Base-by-base conservation (phyloP, 1,139 yeast genomes). In the Blastobotrys arbuscula region DNA sequence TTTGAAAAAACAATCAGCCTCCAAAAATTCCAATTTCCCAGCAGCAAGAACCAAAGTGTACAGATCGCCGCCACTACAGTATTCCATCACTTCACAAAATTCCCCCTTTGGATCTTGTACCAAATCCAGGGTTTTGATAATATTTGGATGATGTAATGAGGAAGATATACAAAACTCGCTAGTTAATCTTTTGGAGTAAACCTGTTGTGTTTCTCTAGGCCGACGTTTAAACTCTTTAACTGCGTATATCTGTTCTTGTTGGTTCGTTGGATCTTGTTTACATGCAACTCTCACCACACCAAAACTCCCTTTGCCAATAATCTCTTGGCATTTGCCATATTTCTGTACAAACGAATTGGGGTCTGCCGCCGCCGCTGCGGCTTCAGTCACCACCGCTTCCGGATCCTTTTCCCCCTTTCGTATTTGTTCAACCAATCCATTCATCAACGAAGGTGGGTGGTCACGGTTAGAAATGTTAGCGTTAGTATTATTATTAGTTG, bases 1-100 rank as follows among this genome's bases (percentile, higher is more conserved):
- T 64, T 89, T 89, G 71, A 90, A 88, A 63, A 87, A 88, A 66
- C 97, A 90, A 65, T 90, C 97, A 2, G 97, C 96, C 66, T 90
- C 97, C 16, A 81, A 76, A 56, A 80, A 82, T 61, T 88, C 96
- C 50, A 90, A 71, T 20, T 62, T 60, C 61, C 84, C 87, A 12
- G 92, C 92, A 24, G 88, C 79, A 45, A 87, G 79, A 55, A 90
- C 84, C 47, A 70, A 59, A 20, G 73, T 64, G 51, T 70, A 70
- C 28, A 70, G 61, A 53, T 70, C 74, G 18, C 74, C 74, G 16
- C 74, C 74, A 15, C 70, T 62, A 53, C 74, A 69, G 55, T 63
- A 69, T 56, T 70, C 74, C 74, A 70, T 70, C 45, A 70, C 73
- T 66, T 88, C 96, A 65, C 95, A 88, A 65, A 83, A 90, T 58